Evolutionary conservation across 2,329 filamentous ascomycete genomes (phyloP), one percentile per base, ranked within the genome.

Genomic region (Diaporthe capsici): DNA sequence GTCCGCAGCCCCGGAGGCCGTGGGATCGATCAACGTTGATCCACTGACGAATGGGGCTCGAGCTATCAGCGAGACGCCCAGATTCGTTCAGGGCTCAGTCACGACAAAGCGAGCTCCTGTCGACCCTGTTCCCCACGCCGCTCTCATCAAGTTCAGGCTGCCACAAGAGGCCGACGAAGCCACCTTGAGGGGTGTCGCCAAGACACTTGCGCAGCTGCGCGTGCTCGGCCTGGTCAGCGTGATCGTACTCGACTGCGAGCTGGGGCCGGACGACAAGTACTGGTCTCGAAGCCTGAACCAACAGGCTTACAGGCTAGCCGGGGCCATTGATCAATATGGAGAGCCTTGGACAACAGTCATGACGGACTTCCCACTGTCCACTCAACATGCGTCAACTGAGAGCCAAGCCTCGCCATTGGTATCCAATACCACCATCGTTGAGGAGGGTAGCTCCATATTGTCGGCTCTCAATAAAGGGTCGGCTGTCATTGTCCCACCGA

Each of bases 201-300:
- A 93, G 82, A 98, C 97, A 0, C 85, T 99, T 55, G 92, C 93
- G 42, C 96, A 98, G 82, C 91, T 99, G 68, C 91, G 92, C 53
- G 92, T 93, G 71, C 89, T 99, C 20, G 96, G 97, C 3, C 89
- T 99, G 79, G 88, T 92, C 68, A 95, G 95, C 76, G 91, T 96
- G 28, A 90, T 99, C 0, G 93, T 98, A 1, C 86, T 98, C 12
- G 96, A 98, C 80, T 94, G 92, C 71, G 87, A 89, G 65, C 82
- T 80, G 31, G 85, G 87, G 37, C 85, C 82, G 74, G 75, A 60
- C 12, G 71, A 70, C 80, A 75, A 82, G 83, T 37, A 76, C 79
- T 79, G 65, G 81, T 81, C 76, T 79, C 57, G 79, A 78, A 78
- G 76, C 79, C 49, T 83, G 85, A 79, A 83, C 5, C 86, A 91